Base-by-base conservation (phyloP, 805 yeast genomes). In the Lachancea nothofagi region DNA sequence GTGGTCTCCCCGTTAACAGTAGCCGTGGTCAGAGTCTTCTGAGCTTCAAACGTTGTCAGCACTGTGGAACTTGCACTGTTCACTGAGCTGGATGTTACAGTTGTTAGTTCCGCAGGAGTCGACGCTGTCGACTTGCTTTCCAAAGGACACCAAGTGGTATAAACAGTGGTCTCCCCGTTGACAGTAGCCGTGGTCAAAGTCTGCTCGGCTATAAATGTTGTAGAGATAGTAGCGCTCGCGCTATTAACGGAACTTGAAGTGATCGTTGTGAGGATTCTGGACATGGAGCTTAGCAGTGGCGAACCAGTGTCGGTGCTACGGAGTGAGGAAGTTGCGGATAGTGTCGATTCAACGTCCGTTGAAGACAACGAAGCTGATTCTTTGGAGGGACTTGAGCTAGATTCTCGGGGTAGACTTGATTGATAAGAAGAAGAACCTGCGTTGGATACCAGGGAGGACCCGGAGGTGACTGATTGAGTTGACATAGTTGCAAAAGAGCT, bases 101-200 rank as follows among this genome's bases (percentile, higher is more conserved):
- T 34, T 19, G 28, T 32, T 5, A 29, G n/a, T 17, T 26, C 19
- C 9, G 38, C 12, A 8, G 24, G 22, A 30, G 24, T n/a, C 19
- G 23, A 9, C 24, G 24, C n/a, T 29, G 9, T 13, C 15, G 32
- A 10, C 15, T 7, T 14, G 5, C 7, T 14, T 17, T 35, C 15
- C 7, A 42, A 29, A 25, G 50, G 45, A 25, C 45, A 42, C 45
- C 45, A 40, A 27, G 58, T 54, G 23, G 57, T 53, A 48, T 47
- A 53, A 13, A 30, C 36, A 3, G 47, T 41, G 5, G 37, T 32
- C 7, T 15, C 17, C 13, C 40, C 41, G 2, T 33, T 23, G 9
- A 33, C 20, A 9, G 43, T 44, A 5, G 20, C 21, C 3, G 43
- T 42, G 4, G 42, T 31, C 3, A 36, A 23, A 18, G 42, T 25